Conservation (phyloP, 495 filamentous ascomycete species). For the Talaromyces adpressus region DNA sequence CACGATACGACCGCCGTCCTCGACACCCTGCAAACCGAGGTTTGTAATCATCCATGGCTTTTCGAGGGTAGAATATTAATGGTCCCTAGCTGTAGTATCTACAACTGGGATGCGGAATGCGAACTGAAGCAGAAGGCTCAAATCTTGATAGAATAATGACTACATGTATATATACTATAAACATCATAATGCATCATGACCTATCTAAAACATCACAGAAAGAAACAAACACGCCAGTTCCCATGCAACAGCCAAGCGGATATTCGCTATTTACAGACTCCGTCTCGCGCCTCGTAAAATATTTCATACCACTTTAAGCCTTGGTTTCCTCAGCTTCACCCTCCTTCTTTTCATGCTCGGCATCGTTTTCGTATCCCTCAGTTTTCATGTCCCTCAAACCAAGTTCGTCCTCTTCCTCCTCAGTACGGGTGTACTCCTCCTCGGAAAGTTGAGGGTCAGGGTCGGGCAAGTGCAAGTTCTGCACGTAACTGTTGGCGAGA, state of each 20-base stretch:
- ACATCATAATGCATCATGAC: not conserved
- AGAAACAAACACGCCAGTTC: not conserved
- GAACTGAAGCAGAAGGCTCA: not conserved
- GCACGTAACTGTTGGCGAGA: constrained; percentile 84
- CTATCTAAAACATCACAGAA: not conserved
- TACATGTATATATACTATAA: not conserved
- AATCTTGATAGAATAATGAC: not conserved
- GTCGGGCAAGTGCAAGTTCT: constrained; percentile 67
- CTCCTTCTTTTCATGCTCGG: constrained; percentile 14
- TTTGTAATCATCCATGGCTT: not conserved
- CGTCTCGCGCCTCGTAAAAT: not conserved
- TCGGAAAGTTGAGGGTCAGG: constrained; percentile 72
- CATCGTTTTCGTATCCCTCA: constrained; percentile 69
- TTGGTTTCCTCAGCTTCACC: not conserved
- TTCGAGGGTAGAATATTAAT: not conserved
- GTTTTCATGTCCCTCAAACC: constrained; percentile 89
- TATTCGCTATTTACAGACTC: constrained; percentile 1
- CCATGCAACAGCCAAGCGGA: not conserved
- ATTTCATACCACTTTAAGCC: not conserved
- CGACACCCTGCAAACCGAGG: not conserved
- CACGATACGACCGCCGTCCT: too few relatives aligned
- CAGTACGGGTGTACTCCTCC: constrained; percentile 82
- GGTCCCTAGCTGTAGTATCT: not conserved
- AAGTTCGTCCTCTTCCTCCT: constrained; percentile 86
- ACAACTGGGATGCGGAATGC: not conserved